Evolutionary conservation across 257 asterid genomes (phyloP).

Genomic region (Solanum sejunctum): DNA sequence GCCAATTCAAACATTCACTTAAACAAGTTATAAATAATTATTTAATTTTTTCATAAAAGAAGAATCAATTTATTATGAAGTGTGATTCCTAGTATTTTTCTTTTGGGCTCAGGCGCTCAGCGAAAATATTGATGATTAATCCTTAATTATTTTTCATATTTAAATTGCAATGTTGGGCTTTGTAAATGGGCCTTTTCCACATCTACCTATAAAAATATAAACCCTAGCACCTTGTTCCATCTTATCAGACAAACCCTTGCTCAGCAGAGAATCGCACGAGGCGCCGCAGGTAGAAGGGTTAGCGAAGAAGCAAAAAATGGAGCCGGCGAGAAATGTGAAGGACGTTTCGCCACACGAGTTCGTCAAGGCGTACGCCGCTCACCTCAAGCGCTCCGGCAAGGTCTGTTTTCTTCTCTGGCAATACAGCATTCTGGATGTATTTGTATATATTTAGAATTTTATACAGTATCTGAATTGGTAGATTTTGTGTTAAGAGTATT

Average conservation of each 20-base stretch:
- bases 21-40: background rate
- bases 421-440: background rate
- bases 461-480: background rate
- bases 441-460: background rate
- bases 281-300: background rate
- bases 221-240: background rate
- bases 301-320: slow-evolving; percentile 23
- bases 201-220: background rate
- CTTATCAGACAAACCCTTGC: background rate
- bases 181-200: background rate
- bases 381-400: slow-evolving; percentile 96
- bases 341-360: slow-evolving; percentile 88
- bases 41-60: background rate
- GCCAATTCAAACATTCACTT: no score
- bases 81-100: background rate
- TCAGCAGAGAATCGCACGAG: background rate
- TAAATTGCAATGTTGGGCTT: background rate
- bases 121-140: no score
- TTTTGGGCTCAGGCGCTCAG: background rate
- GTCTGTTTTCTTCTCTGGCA: slow-evolving; percentile 8
- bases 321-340: slow-evolving; percentile 64
- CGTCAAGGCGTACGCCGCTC: slow-evolving; percentile 71
- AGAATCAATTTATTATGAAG: background rate
- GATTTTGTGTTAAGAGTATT: background rate
- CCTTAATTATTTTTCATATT: no score